Evolutionary conservation across 352 stramenopile species (phyloP).

Genomic region (Pythium biforme): DNA sequence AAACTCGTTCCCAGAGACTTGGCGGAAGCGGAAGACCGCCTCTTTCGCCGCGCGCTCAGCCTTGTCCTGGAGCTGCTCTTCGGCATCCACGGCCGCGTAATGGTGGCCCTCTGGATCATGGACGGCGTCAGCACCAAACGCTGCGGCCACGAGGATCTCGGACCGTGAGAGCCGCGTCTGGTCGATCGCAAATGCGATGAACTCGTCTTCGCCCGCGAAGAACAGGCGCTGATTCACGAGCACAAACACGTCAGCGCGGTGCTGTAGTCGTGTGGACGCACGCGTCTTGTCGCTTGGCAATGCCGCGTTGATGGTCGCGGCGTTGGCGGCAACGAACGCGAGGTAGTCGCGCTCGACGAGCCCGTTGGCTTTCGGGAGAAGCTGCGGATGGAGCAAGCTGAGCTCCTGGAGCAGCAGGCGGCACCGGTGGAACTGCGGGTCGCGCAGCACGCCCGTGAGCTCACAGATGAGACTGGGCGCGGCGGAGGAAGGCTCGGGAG

Average conservation of each 20-base stretch:
- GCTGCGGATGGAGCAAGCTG: slow-evolving; percentile 42
- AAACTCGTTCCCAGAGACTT: slow-evolving; percentile 52
- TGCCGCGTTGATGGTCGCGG: slow-evolving; percentile 34
- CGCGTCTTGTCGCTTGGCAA: slow-evolving; percentile 24
- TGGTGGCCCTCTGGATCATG: slow-evolving; percentile 18
- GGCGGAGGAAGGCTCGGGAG: neutral
- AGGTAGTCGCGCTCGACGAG: slow-evolving; percentile 59
- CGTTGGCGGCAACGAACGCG: slow-evolving; percentile 32
- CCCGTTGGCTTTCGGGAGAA: slow-evolving; percentile 50
- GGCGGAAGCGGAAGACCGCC: slow-evolving; percentile 40
- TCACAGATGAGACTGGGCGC: slow-evolving; percentile 38
- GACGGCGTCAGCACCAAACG: slow-evolving; percentile 37
- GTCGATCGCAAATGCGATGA: slow-evolving; percentile 54
- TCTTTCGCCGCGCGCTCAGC: slow-evolving; percentile 45
- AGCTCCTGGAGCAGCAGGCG: slow-evolving; percentile 60
- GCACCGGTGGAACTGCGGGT: slow-evolving; percentile 63
- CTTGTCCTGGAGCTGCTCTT: slow-evolving; percentile 48
- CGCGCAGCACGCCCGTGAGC: slow-evolving; percentile 52
- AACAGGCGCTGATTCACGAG: slow-evolving; percentile 50
- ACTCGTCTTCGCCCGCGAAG: slow-evolving; percentile 51
- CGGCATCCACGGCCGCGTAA: slow-evolving; percentile 38
- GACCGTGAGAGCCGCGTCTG: slow-evolving; percentile 47
- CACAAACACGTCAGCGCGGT: slow-evolving; percentile 45
- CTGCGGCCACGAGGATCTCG: slow-evolving; percentile 53
- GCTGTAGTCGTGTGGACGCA: slow-evolving; percentile 17